Percentiles rank a stretch among this genome's conserved stretches.
Evolutionary conservation across 2,329 filamentous ascomycete genomes (phyloP).

Genomic region (Corinectria fuckeliana): DNA sequence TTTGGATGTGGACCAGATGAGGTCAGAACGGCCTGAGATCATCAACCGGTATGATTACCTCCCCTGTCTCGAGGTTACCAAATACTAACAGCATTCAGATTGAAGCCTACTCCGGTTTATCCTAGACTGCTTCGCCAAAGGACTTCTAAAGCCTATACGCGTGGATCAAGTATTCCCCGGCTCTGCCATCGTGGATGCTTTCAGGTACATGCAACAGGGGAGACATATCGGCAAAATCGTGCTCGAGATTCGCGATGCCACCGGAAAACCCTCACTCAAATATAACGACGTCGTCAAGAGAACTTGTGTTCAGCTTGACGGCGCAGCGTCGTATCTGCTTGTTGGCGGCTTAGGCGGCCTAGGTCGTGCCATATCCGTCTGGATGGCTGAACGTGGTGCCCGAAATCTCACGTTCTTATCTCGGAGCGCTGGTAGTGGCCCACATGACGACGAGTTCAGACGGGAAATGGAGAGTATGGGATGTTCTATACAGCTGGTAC

Average conservation of each 20-base stretch:
- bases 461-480: conserved; percentile 37
- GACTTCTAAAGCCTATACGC: too few species aligned
- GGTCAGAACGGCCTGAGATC: conserved; percentile 7
- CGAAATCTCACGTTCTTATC: conserved; percentile 20
- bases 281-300: too few species aligned
- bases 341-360: conserved; percentile 33
- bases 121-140: too few species aligned
- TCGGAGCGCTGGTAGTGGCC: conserved; percentile 9
- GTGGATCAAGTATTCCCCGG: too few species aligned
- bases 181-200: too few species aligned
- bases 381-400: conserved; percentile 23
- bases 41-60: background rate
- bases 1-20: conserved; percentile 42
- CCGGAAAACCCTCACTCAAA: conserved; percentile 8
- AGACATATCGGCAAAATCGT: conserved; percentile 52
- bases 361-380: conserved; percentile 9
- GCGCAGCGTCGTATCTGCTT: conserved; percentile 32
- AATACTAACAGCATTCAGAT: too few species aligned
- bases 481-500: conserved; percentile 35
- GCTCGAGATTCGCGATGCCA: conserved; percentile 29
- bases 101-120: too few species aligned
- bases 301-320: background rate
- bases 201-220: conserved; percentile 52
- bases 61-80: too few species aligned
- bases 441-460: conserved; percentile 19